Base-by-base conservation (phyloP, 108 stramenopile genomes). In the Pseudonitzschia delicatissima region DNA sequence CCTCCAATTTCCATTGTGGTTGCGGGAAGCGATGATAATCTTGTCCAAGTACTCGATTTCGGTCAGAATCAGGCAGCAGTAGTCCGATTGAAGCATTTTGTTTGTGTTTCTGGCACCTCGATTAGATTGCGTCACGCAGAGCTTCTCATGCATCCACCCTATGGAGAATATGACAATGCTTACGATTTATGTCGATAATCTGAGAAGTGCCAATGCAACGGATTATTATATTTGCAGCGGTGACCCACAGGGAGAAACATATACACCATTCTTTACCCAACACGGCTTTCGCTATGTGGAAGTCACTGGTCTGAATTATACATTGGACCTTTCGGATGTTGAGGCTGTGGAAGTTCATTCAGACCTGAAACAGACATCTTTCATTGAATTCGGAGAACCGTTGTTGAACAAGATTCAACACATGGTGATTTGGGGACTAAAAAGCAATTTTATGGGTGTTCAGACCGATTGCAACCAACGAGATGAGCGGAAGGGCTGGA, bases 211-310 rank as follows among this genome's bases (percentile, higher is more conserved):
- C 9, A 31, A 34, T 42, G 33, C 72, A 3, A 67, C 15, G 8
- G 72, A 73, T 44, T 25, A 57, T 9, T 73, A 73, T 34, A 73
- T 73, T 57, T 73, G 55, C 39, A 66, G 25, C 27, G 72, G 65
- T 8, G 55, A 67, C 40, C 51, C 63, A 4, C 4, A 67, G 8
- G 51, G 53, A 13, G 65, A 73, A 37, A 36, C 35, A 12, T 73
- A 62, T 29, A 68, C 42, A 3, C 73, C 73, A 6, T 37, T 62
- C 3, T 74, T 68, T 32, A 69, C 73, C 0, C 47, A 69, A 11
- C 73, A 74, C 42, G 73, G 73, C 15, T 74, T 74, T 32, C 73
- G 73, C 5, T 74, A 74, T 40, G 58, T 74, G 12, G 73, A 74
- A 29, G 31, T 74, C 13, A 45, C 69, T 17, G 67, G 67, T 36